Evolutionary conservation across 768 basidiomycete genomes (phyloP), one percentile per base, ranked within the genome.

Genomic region (Russula sp.): DNA sequence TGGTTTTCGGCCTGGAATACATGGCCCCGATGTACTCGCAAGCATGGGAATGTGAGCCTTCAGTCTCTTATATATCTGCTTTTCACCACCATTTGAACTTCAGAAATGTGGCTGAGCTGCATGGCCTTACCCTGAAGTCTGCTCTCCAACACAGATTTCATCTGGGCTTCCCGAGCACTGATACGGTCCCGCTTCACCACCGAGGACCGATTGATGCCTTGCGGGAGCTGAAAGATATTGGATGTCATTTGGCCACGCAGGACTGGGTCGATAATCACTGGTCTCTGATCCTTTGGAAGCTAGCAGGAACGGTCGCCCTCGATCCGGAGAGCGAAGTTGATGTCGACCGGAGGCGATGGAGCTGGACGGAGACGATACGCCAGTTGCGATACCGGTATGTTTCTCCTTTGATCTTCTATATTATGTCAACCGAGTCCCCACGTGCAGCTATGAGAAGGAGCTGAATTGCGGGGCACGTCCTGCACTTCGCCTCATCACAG

Each of bases 251-350:
- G 25, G 89, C 83, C 2, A 89, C 85, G 8, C 76, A 83, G 65
- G 73, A 77, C 25, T 99, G 97, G 97, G 85, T 97, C 1, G 82
- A 88, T 54, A 98, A 98, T 68, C 94, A 97, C 67, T 99, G 93
- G 90, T 72, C 75, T 10, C 74, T 94, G 48, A 83, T 98, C 35
- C 78, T 99, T 3, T 99, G 97, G 97, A 99, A 99, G 74, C 74
- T 97, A 22, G 92, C 93, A 3, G 88, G 90, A 13, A 84, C 93
- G 81, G 87, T 85, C 1, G 77, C 80, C 39, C 77, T 93, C 1
- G 84, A 90, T 60, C 93, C 94, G 5, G 71, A 78, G 29, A 75
- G 77, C 43, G 84, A 84, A 68, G 69, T 62, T 14, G 73, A 80
- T 49, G 75, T 78, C 52, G 65, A 67, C 20, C 72, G 68, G 58